phyloP scores from a whole-genome alignment of 179 eudicot species.

The Gypsophila paniculata region DNA sequence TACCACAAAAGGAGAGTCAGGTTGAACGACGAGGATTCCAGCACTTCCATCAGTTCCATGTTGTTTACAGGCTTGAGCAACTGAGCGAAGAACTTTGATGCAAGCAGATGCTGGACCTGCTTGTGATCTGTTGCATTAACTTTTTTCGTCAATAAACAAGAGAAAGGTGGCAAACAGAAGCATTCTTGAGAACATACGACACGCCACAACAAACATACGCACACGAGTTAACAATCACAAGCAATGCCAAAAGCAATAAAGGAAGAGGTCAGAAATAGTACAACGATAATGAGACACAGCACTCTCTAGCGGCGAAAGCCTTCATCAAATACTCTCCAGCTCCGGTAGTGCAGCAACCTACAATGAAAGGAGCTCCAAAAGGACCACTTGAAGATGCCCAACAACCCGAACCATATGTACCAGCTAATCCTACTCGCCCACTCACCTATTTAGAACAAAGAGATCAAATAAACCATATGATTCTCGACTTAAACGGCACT shows the following conservation, averaged over 20 bases:
- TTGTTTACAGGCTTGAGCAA: slow-evolving; percentile 42
- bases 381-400: slow-evolving; percentile 88
- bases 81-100: slow-evolving; percentile 49
- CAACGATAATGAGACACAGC: slow-evolving; percentile 72
- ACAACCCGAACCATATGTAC: slow-evolving; percentile 88
- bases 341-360: slow-evolving; percentile 87
- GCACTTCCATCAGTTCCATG: slow-evolving; percentile 57
- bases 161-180: background rate
- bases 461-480: background rate
- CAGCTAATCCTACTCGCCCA: slow-evolving; percentile 96
- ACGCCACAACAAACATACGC: background rate
- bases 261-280: slow-evolving; percentile 34
- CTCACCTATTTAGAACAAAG: slow-evolving; percentile 49
- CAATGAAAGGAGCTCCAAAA: slow-evolving; percentile 52
- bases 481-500: background rate
- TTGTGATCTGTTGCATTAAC: slow-evolving; percentile 50
- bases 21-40: slow-evolving; percentile 80
- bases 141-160: background rate
- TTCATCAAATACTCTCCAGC: slow-evolving; percentile 90
- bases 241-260: background rate
- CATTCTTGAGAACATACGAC: slow-evolving; percentile 5
- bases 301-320: slow-evolving; percentile 82
- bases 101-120: slow-evolving; percentile 93
- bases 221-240: background rate
- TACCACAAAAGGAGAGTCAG: slow-evolving; percentile 56